phyloP scores from a whole-genome alignment of 495 filamentous ascomycete species.

The Neurospora sp. region DNA sequence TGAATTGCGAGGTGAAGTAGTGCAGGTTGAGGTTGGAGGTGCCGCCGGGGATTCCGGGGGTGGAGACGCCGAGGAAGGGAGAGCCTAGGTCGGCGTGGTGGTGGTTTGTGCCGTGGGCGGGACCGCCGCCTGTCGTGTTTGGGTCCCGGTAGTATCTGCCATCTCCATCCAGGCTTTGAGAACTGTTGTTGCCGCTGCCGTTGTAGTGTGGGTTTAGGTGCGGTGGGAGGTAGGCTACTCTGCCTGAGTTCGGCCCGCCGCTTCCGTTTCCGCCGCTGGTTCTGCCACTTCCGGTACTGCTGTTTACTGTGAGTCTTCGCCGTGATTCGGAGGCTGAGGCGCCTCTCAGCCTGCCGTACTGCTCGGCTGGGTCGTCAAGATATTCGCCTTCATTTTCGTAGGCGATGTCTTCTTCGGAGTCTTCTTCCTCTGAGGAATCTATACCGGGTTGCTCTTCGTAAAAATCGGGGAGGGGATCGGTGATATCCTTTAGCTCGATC shows the following conservation, averaged over 20 bases:
- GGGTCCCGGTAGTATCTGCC: neutral
- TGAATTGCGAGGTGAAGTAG: conserved; percentile 82
- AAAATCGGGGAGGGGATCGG: conserved; percentile 90
- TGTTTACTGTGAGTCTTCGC: conserved; percentile 20
- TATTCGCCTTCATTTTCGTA: conserved; percentile 22
- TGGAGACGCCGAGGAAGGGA: conserved; percentile 57
- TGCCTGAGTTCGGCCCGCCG: neutral
- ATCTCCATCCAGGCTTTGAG: neutral
- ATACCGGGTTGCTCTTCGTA: conserved; percentile 73
- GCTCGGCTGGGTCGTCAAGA: conserved; percentile 27
- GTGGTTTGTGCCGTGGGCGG: conserved; percentile 10
- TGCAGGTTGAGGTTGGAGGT: conserved; percentile 83
- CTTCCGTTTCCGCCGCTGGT: neutral
- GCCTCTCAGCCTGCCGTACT: neutral
- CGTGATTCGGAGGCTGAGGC: conserved; percentile 8
- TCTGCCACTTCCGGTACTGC: conserved; percentile 5
- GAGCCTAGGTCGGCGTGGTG: conserved; percentile 45
- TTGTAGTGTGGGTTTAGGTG: conserved; percentile 21
- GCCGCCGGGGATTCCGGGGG: conserved; percentile 72
- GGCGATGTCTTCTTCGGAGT: conserved; percentile 33
- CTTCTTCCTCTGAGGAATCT: conserved; percentile 21
- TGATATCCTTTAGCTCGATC: conserved; percentile 90
- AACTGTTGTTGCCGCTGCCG: neutral
- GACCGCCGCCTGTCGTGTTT: conserved; percentile 4
- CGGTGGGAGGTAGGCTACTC: conserved; percentile 14